Evolutionary conservation across 1,139 yeast species (phyloP).

Genomic region (Pneumocystis oryctolagi): DNA sequence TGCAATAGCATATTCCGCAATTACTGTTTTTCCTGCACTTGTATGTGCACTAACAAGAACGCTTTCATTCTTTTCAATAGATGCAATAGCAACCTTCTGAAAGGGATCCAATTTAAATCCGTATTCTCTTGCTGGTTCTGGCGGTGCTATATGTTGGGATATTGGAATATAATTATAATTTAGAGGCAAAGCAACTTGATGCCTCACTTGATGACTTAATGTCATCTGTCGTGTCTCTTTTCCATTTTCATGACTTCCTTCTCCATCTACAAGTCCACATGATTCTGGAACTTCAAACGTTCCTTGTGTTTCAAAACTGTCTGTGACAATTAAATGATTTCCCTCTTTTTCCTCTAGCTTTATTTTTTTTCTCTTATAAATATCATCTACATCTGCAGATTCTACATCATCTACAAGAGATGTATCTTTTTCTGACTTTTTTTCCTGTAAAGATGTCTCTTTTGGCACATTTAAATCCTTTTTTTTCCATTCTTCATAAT

Average conservation of each 20-base stretch:
- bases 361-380: background rate
- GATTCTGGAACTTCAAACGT: conserved; percentile 14
- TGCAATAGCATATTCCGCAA: conserved; percentile 97
- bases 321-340: conserved; percentile 6
- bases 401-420: background rate
- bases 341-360: background rate
- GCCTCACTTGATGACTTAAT: conserved; percentile 85
- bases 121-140: conserved; percentile 57
- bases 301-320: conserved; percentile 18
- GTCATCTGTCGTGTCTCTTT: conserved; percentile 43
- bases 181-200: conserved; percentile 93
- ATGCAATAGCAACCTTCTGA: conserved; percentile 89
- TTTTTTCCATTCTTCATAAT: background rate
- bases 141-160: conserved; percentile 52
- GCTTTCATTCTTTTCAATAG: conserved; percentile 88
- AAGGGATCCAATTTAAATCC: conserved; percentile 90
- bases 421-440: background rate
- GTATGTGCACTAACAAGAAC: conserved; percentile 97
- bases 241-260: conserved; percentile 18
- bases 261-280: conserved; percentile 12
- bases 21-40: conserved; percentile 97
- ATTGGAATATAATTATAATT: conserved; percentile 77
- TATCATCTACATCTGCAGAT: background rate
- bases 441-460: background rate
- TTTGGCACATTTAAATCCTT: background rate